Evolutionary conservation across 78 protist species (phyloP).

Genomic region (Dictyostelium capitatum): DNA sequence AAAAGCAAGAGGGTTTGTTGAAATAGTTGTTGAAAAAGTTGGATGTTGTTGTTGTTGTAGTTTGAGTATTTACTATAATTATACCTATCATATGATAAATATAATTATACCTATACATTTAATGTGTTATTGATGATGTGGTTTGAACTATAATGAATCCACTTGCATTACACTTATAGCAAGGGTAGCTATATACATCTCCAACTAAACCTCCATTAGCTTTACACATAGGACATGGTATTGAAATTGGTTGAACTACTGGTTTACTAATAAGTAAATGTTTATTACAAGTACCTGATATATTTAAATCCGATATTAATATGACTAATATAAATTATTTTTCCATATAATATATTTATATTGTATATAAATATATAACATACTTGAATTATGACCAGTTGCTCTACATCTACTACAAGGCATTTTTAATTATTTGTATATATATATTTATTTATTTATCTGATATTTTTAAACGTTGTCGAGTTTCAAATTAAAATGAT

Average conservation of each 20-base stretch:
- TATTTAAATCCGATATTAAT: too few species aligned
- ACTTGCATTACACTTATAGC: background rate
- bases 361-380: too few species aligned
- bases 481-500: background rate
- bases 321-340: too few species aligned
- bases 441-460: background rate
- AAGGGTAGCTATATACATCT: background rate
- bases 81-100: too few species aligned
- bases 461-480: background rate
- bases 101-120: too few species aligned
- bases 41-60: background rate
- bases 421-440: background rate
- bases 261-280: background rate
- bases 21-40: background rate
- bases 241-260: background rate
- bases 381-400: constrained; percentile 20
- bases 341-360: too few species aligned
- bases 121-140: background rate
- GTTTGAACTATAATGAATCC: constrained; percentile 1
- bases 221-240: background rate
- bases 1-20: too few species aligned
- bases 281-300: constrained; percentile 14
- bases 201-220: background rate
- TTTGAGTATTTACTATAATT: background rate
- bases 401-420: background rate